These are phyloP conservation scores for Rhodosporidiobolus sp. DNA, from an alignment of 768 basidiomycete species.

Conservation along the genomic window DNA sequence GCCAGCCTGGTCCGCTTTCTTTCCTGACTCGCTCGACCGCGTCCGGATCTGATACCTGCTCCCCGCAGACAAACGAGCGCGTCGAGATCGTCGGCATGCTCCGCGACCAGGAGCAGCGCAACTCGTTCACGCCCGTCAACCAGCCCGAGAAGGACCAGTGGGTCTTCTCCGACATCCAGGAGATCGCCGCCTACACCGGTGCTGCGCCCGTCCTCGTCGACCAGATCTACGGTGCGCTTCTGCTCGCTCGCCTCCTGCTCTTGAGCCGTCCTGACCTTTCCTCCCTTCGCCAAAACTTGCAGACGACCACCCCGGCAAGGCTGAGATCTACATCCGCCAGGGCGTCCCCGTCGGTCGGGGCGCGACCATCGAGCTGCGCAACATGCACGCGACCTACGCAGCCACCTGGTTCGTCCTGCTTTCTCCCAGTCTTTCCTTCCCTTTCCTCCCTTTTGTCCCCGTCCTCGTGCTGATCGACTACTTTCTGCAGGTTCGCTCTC, in stretches of 20 bases:
- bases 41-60: neutral
- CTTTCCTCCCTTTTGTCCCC: neutral
- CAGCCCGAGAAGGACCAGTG: conserved; percentile 72
- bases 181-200: conserved; percentile 74
- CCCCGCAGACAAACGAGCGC: conserved; percentile 51
- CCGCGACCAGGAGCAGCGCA: conserved; percentile 64
- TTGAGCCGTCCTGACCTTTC: neutral
- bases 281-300: too few relatives aligned
- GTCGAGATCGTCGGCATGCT: conserved; percentile 84
- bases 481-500: conserved; percentile 86
- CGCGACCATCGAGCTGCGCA: conserved; percentile 79
- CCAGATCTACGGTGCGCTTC: conserved; percentile 61
- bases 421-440: conserved; percentile 3
- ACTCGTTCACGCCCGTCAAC: conserved; percentile 85
- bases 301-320: conserved; percentile 80
- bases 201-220: conserved; percentile 73
- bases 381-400: conserved; percentile 91
- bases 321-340: conserved; percentile 57
- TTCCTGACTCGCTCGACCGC: neutral
- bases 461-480: conserved; percentile 59
- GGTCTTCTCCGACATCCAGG: conserved; percentile 84
- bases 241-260: neutral
- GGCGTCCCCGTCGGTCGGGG: conserved; percentile 83
- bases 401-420: conserved; percentile 74
- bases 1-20: conserved; percentile 44